Percentiles rank a stretch among this genome's conserved stretches.
These are phyloP conservation scores for Glycine latifolia DNA, from an alignment of 306 rosid genomes.

Conservation along the genomic window DNA sequence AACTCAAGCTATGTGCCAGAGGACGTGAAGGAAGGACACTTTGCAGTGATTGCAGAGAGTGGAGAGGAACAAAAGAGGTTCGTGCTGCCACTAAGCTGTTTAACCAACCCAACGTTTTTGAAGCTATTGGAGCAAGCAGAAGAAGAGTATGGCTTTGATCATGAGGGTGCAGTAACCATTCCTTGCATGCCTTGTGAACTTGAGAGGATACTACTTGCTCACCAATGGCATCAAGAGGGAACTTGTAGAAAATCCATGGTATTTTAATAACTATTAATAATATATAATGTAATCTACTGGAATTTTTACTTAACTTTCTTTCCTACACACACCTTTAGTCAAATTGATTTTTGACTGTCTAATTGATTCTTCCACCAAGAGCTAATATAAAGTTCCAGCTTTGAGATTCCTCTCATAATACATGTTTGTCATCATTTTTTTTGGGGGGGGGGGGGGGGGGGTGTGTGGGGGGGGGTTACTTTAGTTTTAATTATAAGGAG, in stretches of 20 bases:
- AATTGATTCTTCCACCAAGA: no score
- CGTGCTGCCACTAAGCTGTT: conserved; percentile 71
- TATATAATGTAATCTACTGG: background rate
- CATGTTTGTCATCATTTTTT: no score
- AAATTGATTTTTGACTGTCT: background rate
- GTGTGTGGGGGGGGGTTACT: no score
- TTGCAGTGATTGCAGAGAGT: conserved; percentile 71
- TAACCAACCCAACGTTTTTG: conserved; percentile 65
- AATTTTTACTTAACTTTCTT: background rate
- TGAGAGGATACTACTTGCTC: conserved; percentile 60
- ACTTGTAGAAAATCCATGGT: conserved; percentile 49
- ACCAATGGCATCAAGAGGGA: conserved; percentile 47
- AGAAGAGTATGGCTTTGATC: conserved; percentile 85
- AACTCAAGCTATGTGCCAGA: conserved; percentile 57
- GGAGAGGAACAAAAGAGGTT: conserved; percentile 66
- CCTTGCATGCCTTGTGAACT: conserved; percentile 76
- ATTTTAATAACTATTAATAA: conserved; percentile 42
- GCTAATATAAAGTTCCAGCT: no score
- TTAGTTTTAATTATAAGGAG: no score
- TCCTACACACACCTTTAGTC: background rate
- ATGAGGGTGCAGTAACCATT: conserved; percentile 72
- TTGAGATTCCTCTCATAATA: no score
- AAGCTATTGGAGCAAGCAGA: conserved; percentile 76
- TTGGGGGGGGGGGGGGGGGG: no score
- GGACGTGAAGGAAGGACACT: conserved; percentile 90